Evolutionary conservation across 2,329 filamentous ascomycete genomes (phyloP).

Genomic region (Emericellopsis atlantica): DNA sequence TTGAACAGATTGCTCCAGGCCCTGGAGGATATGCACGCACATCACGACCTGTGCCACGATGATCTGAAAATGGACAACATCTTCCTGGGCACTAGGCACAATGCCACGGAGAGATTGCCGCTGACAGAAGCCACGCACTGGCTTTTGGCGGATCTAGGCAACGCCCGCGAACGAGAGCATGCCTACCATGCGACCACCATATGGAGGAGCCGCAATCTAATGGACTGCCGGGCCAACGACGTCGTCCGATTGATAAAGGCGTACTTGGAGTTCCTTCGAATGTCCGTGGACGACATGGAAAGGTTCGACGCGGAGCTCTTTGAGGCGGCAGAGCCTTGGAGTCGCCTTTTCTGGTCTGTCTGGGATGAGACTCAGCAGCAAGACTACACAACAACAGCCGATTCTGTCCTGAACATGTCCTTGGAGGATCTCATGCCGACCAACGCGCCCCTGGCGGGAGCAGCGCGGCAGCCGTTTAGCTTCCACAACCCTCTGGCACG

Average conservation of each 20-base stretch:
- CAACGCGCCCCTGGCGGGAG: neutral
- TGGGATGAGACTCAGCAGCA: neutral
- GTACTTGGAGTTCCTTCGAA: constrained; percentile 15
- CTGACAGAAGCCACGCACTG: constrained; percentile 9
- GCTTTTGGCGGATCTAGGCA: constrained; percentile 18
- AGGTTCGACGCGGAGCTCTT: constrained; percentile 14
- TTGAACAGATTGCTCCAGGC: constrained; percentile 13
- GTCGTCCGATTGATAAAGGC: constrained; percentile 15
- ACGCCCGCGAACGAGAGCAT: constrained; percentile 14
- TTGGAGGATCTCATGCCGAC: constrained; percentile 1
- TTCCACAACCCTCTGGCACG: constrained; percentile 3
- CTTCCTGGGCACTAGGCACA: constrained; percentile 8
- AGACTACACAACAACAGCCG: neutral
- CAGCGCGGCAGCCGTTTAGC: neutral
- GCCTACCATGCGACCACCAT: constrained; percentile 15
- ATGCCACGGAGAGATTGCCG: neutral
- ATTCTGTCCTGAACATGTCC: neutral
- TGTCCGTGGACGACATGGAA: constrained; percentile 6
- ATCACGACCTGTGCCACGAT: constrained; percentile 15
- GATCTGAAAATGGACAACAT: constrained; percentile 20
- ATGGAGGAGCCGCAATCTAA: constrained; percentile 13
- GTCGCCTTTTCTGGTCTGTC: constrained; percentile 13
- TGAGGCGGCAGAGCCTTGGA: constrained; percentile 8
- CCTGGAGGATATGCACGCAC: constrained; percentile 12
- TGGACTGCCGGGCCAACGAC: constrained; percentile 18